Evolutionary conservation across 257 asterid species (phyloP).

Genomic region (Thymus quinquecostatus): DNA sequence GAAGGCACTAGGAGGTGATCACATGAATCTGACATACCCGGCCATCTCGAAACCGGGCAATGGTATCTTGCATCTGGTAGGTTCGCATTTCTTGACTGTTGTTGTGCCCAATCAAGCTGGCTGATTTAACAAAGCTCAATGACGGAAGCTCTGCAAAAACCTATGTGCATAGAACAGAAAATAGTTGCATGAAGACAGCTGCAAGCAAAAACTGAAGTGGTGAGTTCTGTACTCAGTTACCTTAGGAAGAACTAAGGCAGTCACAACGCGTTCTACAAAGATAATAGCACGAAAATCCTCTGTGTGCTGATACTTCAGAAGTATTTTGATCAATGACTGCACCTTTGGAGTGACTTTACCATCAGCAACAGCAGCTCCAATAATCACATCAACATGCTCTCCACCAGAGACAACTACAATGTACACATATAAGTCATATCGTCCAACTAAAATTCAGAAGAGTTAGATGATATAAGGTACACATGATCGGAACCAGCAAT

Average conservation of each 20-base stretch:
- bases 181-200: conserved; percentile 30
- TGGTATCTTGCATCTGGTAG: conserved; percentile 95
- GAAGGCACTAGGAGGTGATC: conserved; percentile 20
- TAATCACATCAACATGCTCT: conserved; percentile 92
- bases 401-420: conserved; percentile 93
- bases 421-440: conserved; percentile 35
- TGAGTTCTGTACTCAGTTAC: conserved; percentile 40
- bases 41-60: conserved; percentile 94
- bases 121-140: conserved; percentile 81
- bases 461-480: neutral
- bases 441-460: conserved; percentile 24
- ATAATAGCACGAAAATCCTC: conserved; percentile 97
- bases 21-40: conserved; percentile 66
- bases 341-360: conserved; percentile 99
- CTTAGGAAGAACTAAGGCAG: conserved; percentile 99
- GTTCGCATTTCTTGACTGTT: conserved; percentile 98
- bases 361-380: conserved; percentile 99
- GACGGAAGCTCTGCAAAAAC: conserved; percentile 95
- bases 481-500: conserved; percentile 6
- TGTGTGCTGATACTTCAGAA: conserved; percentile 85
- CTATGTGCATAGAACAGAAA: conserved; percentile 47
- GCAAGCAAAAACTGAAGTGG: conserved; percentile 13
- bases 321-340: conserved; percentile 90
- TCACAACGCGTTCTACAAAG: conserved; percentile 95
- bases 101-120: conserved; percentile 95